Evolutionary conservation across 2,329 filamentous ascomycete species (phyloP).

Genomic region (Trichothecium sympodiale): DNA sequence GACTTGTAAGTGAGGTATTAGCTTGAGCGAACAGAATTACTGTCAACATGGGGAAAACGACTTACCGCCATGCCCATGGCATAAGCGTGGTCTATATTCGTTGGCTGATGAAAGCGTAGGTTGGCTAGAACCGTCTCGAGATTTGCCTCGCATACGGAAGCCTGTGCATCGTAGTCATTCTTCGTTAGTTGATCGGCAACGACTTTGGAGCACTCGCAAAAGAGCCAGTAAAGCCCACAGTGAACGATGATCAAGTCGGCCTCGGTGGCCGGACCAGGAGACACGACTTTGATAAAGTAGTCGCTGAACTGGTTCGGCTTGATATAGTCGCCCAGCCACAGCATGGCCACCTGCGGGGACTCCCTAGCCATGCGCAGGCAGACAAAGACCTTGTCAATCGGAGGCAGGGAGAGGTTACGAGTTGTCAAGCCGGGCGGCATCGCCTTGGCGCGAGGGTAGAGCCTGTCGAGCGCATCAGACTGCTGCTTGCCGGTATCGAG

Average conservation of each 20-base stretch:
- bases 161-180: conserved; percentile 7
- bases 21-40: too few species aligned
- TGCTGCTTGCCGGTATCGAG: conserved; percentile 8
- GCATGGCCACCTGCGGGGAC: conserved; percentile 4
- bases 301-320: conserved; percentile 8
- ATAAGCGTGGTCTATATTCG: conserved; percentile 7
- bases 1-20: conserved; percentile 4
- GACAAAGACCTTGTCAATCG: conserved; percentile 6
- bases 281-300: conserved; percentile 11
- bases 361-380: conserved; percentile 7
- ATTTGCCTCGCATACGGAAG: conserved; percentile 9
- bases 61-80: conserved; percentile 12
- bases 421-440: conserved; percentile 4
- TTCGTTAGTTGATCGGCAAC: conserved; percentile 4
- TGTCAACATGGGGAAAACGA: neutral
- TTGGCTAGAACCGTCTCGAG: conserved; percentile 12
- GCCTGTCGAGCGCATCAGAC: conserved; percentile 3
- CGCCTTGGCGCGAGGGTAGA: conserved; percentile 3
- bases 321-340: conserved; percentile 8
- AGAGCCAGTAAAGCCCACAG: conserved; percentile 10
- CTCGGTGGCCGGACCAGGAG: conserved; percentile 7
- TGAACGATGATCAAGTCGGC: conserved; percentile 12
- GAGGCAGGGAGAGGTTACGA: conserved; percentile 7
- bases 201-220: conserved; percentile 9
- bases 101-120: conserved; percentile 10